Evolutionary conservation across 768 basidiomycete genomes (phyloP).

Genomic region (Termitomyces sp.): DNA sequence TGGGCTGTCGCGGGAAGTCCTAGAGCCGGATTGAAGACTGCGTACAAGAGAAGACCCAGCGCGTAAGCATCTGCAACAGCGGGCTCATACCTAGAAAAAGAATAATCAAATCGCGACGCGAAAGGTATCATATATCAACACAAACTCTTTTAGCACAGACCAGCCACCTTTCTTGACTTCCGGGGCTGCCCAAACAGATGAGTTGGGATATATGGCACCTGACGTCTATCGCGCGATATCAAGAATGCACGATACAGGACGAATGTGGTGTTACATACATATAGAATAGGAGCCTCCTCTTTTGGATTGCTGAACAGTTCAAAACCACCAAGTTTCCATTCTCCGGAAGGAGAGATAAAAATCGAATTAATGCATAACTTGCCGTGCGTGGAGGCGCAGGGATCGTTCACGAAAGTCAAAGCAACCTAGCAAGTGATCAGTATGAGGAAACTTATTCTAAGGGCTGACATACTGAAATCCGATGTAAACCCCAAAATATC

Average conservation of each 20-base stretch:
- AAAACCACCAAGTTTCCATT: constrained; percentile 97
- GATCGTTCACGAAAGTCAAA: constrained; percentile 84
- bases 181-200: constrained; percentile 64
- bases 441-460: background rate
- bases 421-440: constrained; percentile 58
- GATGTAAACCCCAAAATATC: constrained; percentile 91
- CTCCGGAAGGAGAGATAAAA: constrained; percentile 89
- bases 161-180: constrained; percentile 90
- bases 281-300: constrained; percentile 76
- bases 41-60: constrained; percentile 81
- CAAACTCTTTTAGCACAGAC: constrained; percentile 79
- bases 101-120: background rate
- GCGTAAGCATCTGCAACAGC: constrained; percentile 83
- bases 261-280: constrained; percentile 49
- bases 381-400: constrained; percentile 80
- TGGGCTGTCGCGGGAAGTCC: constrained; percentile 65
- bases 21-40: constrained; percentile 83
- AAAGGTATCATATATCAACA: background rate
- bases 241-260: constrained; percentile 10
- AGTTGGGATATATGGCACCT: constrained; percentile 62
- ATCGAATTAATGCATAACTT: constrained; percentile 71
- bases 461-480: constrained; percentile 68
- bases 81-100: constrained; percentile 39
- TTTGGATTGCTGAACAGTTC: constrained; percentile 83
- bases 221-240: constrained; percentile 46